phyloP scores from a whole-genome alignment of 2,329 filamentous ascomycete species.

The Fusarium tupiense region DNA sequence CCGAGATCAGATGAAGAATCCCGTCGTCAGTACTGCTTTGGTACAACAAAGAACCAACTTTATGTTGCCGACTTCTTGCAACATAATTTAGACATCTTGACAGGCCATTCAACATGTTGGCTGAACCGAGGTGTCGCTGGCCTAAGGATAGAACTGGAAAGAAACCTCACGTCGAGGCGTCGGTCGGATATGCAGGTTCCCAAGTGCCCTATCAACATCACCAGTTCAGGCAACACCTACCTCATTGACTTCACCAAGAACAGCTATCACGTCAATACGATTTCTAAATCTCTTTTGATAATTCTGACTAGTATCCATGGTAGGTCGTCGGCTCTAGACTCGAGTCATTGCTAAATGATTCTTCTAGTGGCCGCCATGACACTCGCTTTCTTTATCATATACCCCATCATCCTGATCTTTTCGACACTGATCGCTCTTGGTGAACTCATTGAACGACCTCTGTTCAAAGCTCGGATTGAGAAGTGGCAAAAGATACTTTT shows the following conservation, averaged over 20 bases:
- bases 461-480: background rate
- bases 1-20: background rate
- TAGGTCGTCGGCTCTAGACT: background rate
- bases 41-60: background rate
- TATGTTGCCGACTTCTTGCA: background rate
- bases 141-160: background rate
- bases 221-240: background rate
- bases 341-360: background rate
- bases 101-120: background rate
- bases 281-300: background rate
- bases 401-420: background rate
- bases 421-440: background rate
- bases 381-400: background rate
- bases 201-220: background rate
- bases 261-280: background rate
- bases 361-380: background rate
- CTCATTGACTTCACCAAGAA: background rate
- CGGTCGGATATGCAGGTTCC: background rate
- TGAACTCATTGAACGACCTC: background rate
- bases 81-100: background rate
- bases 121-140: background rate
- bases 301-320: background rate
- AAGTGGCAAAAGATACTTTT: background rate
- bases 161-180: background rate
- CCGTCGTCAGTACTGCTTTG: fast-evolving